Evolutionary conservation across 2,329 filamentous ascomycete species (phyloP), one percentile per base, ranked within the genome.

Genomic region (Parastagonospora avenae): DNA sequence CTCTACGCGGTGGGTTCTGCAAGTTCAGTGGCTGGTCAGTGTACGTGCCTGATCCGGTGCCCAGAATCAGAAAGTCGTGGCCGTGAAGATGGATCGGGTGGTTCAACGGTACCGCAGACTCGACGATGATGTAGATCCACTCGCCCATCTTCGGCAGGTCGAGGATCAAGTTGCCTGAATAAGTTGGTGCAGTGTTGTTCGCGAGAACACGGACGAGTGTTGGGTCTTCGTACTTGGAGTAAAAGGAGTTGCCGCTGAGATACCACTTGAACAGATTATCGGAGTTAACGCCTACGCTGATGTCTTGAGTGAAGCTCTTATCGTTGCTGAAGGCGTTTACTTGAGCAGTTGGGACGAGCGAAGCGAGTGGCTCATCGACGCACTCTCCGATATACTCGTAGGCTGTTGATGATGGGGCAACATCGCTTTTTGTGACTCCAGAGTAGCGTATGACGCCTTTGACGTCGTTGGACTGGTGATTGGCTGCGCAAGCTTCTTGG

Each of bases 51-150:
- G 52, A 49, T 19, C 72, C 68, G 24, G 60, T 73, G 14, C 75
- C 74, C 6, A 85, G 66, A 8, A 85, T 71, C 66, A 82, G 79
- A 71, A 84, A 84, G 59, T 84, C 79, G 63, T 85, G 82, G 4
- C 82, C 69, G 54, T 74, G 70, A n/a, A 74, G 59, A 49, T 74
- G 72, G 43, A 74, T 72, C 1, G 71, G 72, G 50, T 71, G 67
- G 4, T 76, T 50, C 10, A 75, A 61, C 4, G 66, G 63, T 37
- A 74, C 62, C 4, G 54, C 51, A 10, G 59, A 68, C 39, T 75
- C 63, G 39, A 77, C 68, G 53, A 76, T 66, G 37, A 76, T 60
- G 52, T 77, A 76, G n/a, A 77, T 66, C 63, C 69, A 68, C 28
- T 74, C 52, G 32, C 62, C 62, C 4, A 64, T 52, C 2, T 68